Percentiles rank a stretch among this genome's conserved stretches.
Conservation (phyloP, 495 filamentous ascomycete genomes). For the Amphirosellinia nigrospora region DNA sequence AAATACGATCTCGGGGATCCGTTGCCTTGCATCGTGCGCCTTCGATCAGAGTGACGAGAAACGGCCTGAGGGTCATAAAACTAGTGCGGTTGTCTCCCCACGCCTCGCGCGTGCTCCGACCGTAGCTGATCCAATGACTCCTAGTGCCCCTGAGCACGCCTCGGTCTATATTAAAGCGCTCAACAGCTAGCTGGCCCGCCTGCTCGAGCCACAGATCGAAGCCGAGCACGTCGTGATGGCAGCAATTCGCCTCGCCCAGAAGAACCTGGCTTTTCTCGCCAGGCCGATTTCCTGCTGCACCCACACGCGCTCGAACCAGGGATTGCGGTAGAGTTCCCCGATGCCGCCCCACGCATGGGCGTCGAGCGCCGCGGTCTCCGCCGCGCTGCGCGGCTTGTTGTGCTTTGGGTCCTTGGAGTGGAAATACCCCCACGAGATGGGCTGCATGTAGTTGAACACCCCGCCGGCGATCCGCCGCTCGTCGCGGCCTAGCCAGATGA, state of each 20-base stretch:
- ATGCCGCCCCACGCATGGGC: neutral
- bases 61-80: neutral
- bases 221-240: neutral
- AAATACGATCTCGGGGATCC: neutral
- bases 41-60: slow-evolving; percentile 2
- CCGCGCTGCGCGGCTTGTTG: neutral
- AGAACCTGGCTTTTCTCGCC: neutral
- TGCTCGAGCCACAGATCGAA: neutral
- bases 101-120: neutral
- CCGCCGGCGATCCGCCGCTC: neutral
- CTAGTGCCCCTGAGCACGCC: neutral
- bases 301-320: slow-evolving; percentile 1
- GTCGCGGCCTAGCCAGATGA: neutral
- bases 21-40: neutral
- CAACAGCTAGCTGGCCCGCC: neutral
- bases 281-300: neutral
- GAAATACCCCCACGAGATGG: neutral
- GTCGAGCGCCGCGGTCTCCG: neutral
- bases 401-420: neutral
- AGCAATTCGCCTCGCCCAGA: neutral
- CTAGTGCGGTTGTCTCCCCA: neutral
- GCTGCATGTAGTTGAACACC: neutral
- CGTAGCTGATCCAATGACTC: neutral
- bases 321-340: neutral
- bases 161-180: neutral